Conservation (phyloP, 2,329 filamentous ascomycete species). For the Colletotrichum sp. region DNA sequence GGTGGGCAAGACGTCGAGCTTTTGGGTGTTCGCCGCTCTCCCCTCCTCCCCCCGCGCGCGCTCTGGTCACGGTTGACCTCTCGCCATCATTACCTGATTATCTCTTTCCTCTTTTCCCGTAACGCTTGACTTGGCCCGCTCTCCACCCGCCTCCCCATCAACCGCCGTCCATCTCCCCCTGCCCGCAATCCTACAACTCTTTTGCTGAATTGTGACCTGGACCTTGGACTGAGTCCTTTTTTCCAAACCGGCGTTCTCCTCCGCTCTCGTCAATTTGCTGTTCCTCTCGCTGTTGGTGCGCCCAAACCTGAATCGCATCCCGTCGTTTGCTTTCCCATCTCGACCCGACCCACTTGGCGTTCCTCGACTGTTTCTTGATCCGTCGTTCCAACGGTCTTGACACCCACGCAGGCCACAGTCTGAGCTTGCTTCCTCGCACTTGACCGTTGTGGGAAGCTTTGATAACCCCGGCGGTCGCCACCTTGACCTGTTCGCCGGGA, state of each 20-base stretch:
- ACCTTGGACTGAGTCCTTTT: neutral
- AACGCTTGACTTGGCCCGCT: neutral
- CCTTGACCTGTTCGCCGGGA: neutral
- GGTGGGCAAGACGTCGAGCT: neutral
- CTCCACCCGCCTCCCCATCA: constrained; percentile 13
- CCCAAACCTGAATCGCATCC: neutral
- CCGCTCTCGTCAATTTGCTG: neutral
- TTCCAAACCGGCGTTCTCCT: neutral
- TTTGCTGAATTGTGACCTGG: constrained; percentile 11
- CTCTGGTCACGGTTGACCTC: neutral
- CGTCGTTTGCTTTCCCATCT: neutral
- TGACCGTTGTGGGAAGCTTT: neutral
- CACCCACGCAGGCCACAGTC: neutral
- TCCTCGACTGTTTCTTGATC: neutral
- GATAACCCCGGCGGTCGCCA: neutral
- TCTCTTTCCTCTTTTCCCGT: constrained; percentile 21
- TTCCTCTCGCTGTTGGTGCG: neutral
- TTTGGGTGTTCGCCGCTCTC: neutral
- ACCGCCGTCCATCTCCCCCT: neutral
- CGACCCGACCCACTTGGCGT: constrained; percentile 9
- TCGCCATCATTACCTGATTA: neutral
- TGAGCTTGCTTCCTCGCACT: neutral
- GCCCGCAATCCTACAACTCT: neutral
- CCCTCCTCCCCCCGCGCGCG: neutral
- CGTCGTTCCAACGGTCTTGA: neutral